These are phyloP conservation scores for Venturia effusa DNA, from an alignment of 2,329 filamentous ascomycete species.

Conservation along the genomic window DNA sequence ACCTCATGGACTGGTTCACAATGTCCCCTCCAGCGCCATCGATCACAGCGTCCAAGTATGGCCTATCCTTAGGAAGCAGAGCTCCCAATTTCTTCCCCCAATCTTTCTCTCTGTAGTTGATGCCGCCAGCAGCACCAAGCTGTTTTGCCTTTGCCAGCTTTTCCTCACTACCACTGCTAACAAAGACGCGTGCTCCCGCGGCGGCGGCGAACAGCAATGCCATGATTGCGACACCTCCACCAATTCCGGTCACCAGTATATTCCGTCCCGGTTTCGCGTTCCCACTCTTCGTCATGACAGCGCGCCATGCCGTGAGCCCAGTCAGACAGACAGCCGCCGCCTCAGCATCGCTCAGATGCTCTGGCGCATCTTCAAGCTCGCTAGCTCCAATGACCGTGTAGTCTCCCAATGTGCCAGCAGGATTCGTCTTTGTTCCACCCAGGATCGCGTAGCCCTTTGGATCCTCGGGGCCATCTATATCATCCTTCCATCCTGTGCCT, in stretches of 20 bases:
- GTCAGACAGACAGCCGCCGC: slow-evolving; percentile 77
- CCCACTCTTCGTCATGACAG: slow-evolving; percentile 66
- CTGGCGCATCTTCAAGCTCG: slow-evolving; percentile 68
- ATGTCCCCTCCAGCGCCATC: slow-evolving; percentile 87
- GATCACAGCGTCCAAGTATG: slow-evolving; percentile 70
- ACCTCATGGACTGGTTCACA: slow-evolving; percentile 52
- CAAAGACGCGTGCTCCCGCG: slow-evolving; percentile 65
- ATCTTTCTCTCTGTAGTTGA: slow-evolving; percentile 63
- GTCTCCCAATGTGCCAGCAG: slow-evolving; percentile 64
- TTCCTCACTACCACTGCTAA: slow-evolving; percentile 61
- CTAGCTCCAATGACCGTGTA: slow-evolving; percentile 55
- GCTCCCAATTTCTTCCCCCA: slow-evolving; percentile 69
- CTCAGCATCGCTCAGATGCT: slow-evolving; percentile 60
- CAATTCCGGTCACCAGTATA: slow-evolving; percentile 81
- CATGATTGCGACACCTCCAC: slow-evolving; percentile 80
- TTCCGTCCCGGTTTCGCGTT: slow-evolving; percentile 56
- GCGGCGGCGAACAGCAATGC: slow-evolving; percentile 69
- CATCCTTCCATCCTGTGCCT: slow-evolving; percentile 63
- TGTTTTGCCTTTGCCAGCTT: slow-evolving; percentile 64
- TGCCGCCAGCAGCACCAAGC: slow-evolving; percentile 72
- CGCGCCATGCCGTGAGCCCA: slow-evolving; percentile 81
- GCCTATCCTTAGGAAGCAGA: slow-evolving; percentile 53
- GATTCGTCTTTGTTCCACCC: slow-evolving; percentile 55
- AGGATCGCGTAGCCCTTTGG: slow-evolving; percentile 48
- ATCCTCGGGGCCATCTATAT: slow-evolving; percentile 63